Evolutionary conservation across 805 yeast species (phyloP), one percentile per base, ranked within the genome.

Genomic region (Kuraishia cidri): DNA sequence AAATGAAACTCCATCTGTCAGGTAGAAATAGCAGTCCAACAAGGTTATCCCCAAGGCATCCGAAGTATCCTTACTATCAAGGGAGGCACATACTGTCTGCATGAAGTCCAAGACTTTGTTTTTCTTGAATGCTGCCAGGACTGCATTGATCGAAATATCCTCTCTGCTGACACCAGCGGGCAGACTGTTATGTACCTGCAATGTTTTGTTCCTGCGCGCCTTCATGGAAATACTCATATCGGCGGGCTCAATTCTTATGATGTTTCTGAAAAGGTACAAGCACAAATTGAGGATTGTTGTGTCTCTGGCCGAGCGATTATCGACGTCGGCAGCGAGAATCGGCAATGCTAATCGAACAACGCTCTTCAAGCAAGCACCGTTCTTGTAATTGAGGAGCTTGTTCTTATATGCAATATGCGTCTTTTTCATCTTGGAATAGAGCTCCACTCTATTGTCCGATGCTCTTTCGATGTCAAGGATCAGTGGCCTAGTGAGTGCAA

Each of bases 401-500:
- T 75, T 74, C 51, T 90, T 92, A 54, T 90, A 92, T 4, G 54
- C 46, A 19, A 79, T 45, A 41, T 87, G 96, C 18, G 77, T 70
- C 38, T 71, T 75, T 40, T 75, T 74, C 31, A 88, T 59, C 33
- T 72, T 72, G 7, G 78, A 62, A 47, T 70, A 79, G 25, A 72
- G 62, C 14, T 64, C 57, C 26, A 73, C 62, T 44, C 82, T 85
- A 34, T 72, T 72, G 14, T 61, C 62, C 0, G 79, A 61, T 3
- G 79, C 67, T n/a, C 72, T 72, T 14, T 67, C 72, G 7, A 68
- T 56, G 32, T 62, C 69, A n/a, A 85, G 51, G 22, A 75, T 75
- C 5, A 82, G 50, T 0, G 97, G 97, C 84, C 94, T 82, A 0
- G 96, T 82, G 47, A 92, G 62, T 2, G 84, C 73, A 1, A 85